phyloP scores from a whole-genome alignment of 2,329 filamentous ascomycete species.

The Ceratocystis alfenasii region DNA sequence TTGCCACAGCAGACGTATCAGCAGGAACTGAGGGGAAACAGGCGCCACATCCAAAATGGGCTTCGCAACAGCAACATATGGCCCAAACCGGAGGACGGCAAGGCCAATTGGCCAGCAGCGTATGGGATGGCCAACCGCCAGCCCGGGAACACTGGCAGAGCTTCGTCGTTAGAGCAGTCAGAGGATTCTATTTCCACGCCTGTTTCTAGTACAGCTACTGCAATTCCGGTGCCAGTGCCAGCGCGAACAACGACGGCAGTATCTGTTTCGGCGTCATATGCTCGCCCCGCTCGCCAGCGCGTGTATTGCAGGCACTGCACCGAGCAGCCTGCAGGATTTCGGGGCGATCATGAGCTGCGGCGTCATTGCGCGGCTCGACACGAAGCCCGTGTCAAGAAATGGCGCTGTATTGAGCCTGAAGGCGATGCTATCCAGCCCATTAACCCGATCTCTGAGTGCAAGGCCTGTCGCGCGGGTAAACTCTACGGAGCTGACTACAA shows the following conservation, averaged over 20 bases:
- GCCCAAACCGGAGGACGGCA: slow-evolving; percentile 33
- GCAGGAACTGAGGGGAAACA: not conserved
- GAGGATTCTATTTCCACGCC: not conserved
- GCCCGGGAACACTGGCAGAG: not conserved
- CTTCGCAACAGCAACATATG: slow-evolving; percentile 31
- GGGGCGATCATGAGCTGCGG: slow-evolving; percentile 71
- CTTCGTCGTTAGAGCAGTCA: not conserved
- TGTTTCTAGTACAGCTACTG: not conserved
- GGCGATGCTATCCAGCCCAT: slow-evolving; percentile 11
- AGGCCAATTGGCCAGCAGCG: not conserved
- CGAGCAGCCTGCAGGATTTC: slow-evolving; percentile 65
- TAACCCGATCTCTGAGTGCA: slow-evolving; percentile 62
- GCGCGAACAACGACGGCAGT: not conserved
- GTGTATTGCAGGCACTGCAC: slow-evolving; percentile 59
- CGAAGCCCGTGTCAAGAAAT: slow-evolving; percentile 42
- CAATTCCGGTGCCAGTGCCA: not conserved
- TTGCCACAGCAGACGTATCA: not conserved
- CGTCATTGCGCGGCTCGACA: slow-evolving; percentile 59
- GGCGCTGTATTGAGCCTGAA: slow-evolving; percentile 44
- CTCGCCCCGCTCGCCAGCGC: slow-evolving; percentile 22
- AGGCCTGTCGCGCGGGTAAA: slow-evolving; percentile 65
- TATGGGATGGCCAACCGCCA: not conserved
- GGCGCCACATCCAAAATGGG: slow-evolving; percentile 36
- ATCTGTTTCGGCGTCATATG: not conserved
- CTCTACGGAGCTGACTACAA: slow-evolving; percentile 90